Base-by-base conservation (phyloP, 768 basidiomycete species). In the Cystobasidium onofrii region DNA sequence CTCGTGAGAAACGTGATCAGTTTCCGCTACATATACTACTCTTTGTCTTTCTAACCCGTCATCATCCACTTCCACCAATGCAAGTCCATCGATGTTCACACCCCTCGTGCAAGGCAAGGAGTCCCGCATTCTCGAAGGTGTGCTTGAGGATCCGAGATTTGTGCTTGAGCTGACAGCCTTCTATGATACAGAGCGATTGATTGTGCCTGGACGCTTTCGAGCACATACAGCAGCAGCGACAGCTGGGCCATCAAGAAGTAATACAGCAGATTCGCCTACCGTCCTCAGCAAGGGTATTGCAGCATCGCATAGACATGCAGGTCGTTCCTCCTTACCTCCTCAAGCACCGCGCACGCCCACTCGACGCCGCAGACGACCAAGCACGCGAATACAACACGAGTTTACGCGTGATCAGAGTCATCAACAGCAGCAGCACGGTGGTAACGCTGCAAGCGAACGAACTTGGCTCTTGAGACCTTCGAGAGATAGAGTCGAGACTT, bases 401-500 rank as follows among this genome's bases (percentile, higher is more conserved):
- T 54, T 54, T 29, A 39, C 64, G 34, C 20, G 64, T 27, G 31
- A 66, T 44, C 23, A 67, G 25, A 36, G 23, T 15, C 41, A 67
- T 31, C 41, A 50, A n/a, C n/a, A n/a, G n/a, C n/a, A n/a, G n/a
- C n/a, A n/a, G n/a, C n/a, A n/a, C 10, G 6, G n/a, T 20, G 3
- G 9, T 20, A 67, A 67, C 34, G 18, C 3, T 15, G 46, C 46
- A n/a, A 50, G 46, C 46, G 76, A 77, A 27, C 54, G 76, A 1
- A 74, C 33, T 20, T 76, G 76, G 74, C 62, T 77, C 25, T 44
- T 75, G 34, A 50, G 82, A 77, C 83, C 83, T 10, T 78, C 77
- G 12, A 75, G 80, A 72, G 77, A 76, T 33, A 75, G 74, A 1
- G 83, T 84, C 0, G 81, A 83, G 44, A 43, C 43, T 0, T 82